Percentiles rank a stretch among this genome's conserved stretches.
Conservation (phyloP, 1,139 yeast species). For the Spathaspora sp. region DNA sequence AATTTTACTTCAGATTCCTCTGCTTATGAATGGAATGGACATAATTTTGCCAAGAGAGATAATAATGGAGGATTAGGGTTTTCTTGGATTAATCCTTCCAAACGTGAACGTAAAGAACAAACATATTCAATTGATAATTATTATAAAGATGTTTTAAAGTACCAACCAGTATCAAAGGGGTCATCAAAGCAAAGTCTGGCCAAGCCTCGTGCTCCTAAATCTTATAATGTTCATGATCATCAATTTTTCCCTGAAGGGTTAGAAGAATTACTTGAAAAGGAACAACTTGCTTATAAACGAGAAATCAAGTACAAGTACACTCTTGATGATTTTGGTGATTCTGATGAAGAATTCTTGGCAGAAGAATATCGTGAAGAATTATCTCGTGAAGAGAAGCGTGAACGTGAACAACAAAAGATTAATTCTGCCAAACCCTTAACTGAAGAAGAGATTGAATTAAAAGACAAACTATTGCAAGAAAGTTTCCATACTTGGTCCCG, state of each 20-base stretch:
- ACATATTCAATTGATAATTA: constrained; percentile 86
- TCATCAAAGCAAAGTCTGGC: constrained; percentile 4
- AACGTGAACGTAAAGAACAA: constrained; percentile 87
- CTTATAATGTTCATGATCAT: constrained; percentile 74
- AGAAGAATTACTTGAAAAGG: constrained; percentile 67
- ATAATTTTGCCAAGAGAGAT: constrained; percentile 75
- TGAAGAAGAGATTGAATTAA: constrained; percentile 67
- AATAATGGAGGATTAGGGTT: constrained; percentile 46
- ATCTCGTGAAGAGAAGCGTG: constrained; percentile 45
- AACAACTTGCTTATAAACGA: constrained; percentile 73
- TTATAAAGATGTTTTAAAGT: constrained; percentile 73
- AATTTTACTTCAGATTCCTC: constrained; percentile 85
- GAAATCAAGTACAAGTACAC: constrained; percentile 71
- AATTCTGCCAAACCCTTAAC: constrained; percentile 72
- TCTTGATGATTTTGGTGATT: constrained; percentile 50
- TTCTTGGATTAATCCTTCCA: constrained; percentile 83
- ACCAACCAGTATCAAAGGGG: constrained; percentile 8
- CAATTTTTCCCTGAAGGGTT: constrained; percentile 80
- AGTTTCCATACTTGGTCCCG: constrained; percentile 84
- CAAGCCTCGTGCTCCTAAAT: constrained; percentile 63
- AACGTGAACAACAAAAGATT: constrained; percentile 61
- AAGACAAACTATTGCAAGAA: constrained; percentile 56
- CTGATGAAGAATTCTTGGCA: constrained; percentile 57
- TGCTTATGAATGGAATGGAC: constrained; percentile 97
- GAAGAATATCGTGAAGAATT: constrained; percentile 43